Conservation (phyloP, 1,139 yeast genomes). For the Blastobotrys persicus region DNA sequence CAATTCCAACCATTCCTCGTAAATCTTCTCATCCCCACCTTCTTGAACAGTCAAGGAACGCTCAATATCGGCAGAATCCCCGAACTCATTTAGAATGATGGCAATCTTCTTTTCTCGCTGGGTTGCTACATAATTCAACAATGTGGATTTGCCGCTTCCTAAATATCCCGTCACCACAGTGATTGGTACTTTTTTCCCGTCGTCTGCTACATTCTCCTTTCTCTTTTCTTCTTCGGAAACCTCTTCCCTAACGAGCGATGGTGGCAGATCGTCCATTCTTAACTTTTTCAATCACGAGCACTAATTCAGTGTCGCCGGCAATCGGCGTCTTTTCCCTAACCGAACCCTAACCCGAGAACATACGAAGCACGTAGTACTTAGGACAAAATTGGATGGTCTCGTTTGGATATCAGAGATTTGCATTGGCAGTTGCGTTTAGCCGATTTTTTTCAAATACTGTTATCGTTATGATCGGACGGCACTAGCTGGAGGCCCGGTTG, state of each 20-base stretch:
- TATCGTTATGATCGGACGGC: too few species aligned
- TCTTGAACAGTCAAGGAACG: conserved; percentile 77
- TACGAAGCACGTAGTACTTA: too few species aligned
- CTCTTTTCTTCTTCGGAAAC: too few species aligned
- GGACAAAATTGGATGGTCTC: too few species aligned
- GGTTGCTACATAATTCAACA: conserved; percentile 69
- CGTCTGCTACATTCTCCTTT: not conserved
- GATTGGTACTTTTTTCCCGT: conserved; percentile 64
- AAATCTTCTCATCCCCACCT: conserved; percentile 40
- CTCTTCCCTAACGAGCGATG: conserved; percentile 1
- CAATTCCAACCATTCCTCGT: conserved; percentile 92
- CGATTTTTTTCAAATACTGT: too few species aligned
- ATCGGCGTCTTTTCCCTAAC: not conserved
- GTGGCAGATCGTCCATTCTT: conserved; percentile 4
- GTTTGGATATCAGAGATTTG: too few species aligned
- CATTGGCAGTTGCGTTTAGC: too few species aligned
- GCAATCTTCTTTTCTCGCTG: conserved; percentile 74
- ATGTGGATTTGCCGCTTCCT: conserved; percentile 86
- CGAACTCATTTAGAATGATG: conserved; percentile 72
- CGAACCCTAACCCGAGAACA: not conserved
- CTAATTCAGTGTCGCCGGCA: not conserved
- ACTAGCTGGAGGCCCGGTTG: too few species aligned
- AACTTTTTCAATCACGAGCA: not conserved
- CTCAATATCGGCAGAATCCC: conserved; percentile 72
- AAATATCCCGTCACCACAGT: conserved; percentile 92